These are phyloP conservation scores for Tetrahymena borealis DNA, from an alignment of 73 alveolate species.

Conservation along the genomic window DNA sequence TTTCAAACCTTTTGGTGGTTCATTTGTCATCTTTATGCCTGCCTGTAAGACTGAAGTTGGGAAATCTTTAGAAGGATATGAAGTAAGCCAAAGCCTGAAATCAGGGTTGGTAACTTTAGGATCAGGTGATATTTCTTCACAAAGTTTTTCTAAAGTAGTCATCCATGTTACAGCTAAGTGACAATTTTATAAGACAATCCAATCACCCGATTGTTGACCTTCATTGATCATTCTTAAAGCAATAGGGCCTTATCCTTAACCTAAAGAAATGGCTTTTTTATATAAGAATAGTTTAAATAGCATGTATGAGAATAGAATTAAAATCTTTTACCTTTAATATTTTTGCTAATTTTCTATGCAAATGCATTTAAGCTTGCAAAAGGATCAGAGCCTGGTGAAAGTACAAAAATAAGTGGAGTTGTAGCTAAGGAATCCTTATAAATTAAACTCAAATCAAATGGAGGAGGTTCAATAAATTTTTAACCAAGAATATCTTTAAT, in stretches of 20 bases:
- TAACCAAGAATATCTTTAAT: constrained; percentile 83
- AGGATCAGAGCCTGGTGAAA: constrained; percentile 99
- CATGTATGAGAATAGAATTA: background rate
- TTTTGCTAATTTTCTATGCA: constrained; percentile 82
- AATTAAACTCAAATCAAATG: constrained; percentile 91
- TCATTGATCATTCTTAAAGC: constrained; percentile 94
- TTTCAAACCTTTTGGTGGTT: constrained; percentile 98
- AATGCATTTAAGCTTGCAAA: constrained; percentile 83
- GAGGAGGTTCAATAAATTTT: constrained; percentile 93
- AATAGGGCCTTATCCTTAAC: constrained; percentile 96
- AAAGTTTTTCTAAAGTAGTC: constrained; percentile 95
- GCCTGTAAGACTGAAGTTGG: constrained; percentile 98
- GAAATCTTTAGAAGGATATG: constrained; percentile 97
- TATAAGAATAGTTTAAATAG: background rate
- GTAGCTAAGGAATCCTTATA: constrained; percentile 88
- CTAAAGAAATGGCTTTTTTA: constrained; percentile 73
- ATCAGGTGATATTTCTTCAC: constrained; percentile 95
- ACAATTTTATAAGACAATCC: constrained; percentile 99
- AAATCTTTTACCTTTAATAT: constrained; percentile 41
- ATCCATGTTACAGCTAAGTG: constrained; percentile 98
- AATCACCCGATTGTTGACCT: constrained; percentile 94
- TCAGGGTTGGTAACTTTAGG: constrained; percentile 93
- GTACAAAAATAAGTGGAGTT: constrained; percentile 97
- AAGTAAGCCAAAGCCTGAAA: constrained; percentile 99
- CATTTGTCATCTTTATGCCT: constrained; percentile 99